Base-by-base conservation (phyloP, 129 eudicot genomes). In the Mikania micrantha region DNA sequence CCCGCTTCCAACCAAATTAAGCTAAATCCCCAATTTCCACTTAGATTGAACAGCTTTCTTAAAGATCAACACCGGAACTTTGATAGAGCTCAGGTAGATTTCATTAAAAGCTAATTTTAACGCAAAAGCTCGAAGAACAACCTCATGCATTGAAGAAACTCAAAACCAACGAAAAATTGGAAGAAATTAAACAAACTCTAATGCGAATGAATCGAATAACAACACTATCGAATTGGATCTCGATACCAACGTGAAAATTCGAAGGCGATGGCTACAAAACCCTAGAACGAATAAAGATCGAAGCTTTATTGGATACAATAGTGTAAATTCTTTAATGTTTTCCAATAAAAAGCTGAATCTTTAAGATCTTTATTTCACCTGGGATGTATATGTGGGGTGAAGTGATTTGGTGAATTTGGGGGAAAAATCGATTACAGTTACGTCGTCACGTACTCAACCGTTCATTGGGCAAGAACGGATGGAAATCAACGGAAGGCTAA, bases 381-480 rank as follows among this genome's bases (percentile, higher is more conserved):
- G 27, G 13, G 58, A 3, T 20, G 61, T 34, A 53, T 66, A 58
- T 20, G 72, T 57, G 53, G 53, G 76, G 79, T 70, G 50, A 66
- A 65, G 72, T 71, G 54, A 80, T 65, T 76, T 64, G 79, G 63
- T n/a, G 73, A 74, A 74, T 60, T 60, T 76, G 66, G 72, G 77
- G 60, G 2, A 38, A 40, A 61, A 6, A 36, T 69, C 21, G 25
- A 16, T 69, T 71, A 34, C 71, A 53, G 64, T 44, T 48, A 67
- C 76, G 61, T 64, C 17, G 24, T 27, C 62, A 56, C 62, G 75
- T 47, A 69, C 80, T 71, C 80, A 74, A 63, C 68, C 35, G 53
- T 71, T 59, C 47, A 76, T 69, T 66, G 74, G 77, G 8, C 39
- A 31, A 54, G 3, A 70, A 70, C 36, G 75, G 72, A 60, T 71